Base-by-base conservation (phyloP, 768 basidiomycete species). In the Crassisporium funariophilum region DNA sequence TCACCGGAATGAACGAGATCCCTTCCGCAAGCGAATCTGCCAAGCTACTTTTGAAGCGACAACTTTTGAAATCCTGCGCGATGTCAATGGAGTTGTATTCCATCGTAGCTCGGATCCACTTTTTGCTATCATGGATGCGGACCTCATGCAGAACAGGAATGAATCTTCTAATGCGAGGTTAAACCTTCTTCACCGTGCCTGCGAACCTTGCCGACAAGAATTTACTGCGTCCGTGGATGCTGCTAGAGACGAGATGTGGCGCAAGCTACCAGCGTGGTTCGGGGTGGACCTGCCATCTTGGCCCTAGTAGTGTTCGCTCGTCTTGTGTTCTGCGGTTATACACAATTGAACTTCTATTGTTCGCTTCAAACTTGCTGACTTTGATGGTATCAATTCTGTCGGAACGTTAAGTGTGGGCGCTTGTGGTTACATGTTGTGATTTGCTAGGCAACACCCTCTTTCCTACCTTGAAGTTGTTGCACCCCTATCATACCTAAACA, bases 31-130 rank as follows among this genome's bases (percentile, higher is more conserved):
- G 53, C 78, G 82, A 21, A 65, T 77, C 17, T 89, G 86, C 62
- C 83, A 83, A 63, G 72, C 83, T 16, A 83, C 84, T 2, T 89
- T 87, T 55, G 88, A 88, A 58, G 76, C 78, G 9, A 80, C 86
- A 50, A 85, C 84, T 4, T 88, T 87, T 59, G 82, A 88, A 54
- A 77, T 89, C 36, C 73, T 89, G 46, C 78, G 83, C 39, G 86
- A 88, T 55, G 77, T 85, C 52, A 86, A 86, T 61, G 85, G 84
- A 9, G 75, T 84, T 46, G 71, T 83, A 15, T 77, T 74, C 47
- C 79, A 84, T 53, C 78, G 84, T 35, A 83, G 76, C 54, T 82
- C 80, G 4, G 86, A 89, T 50, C 85, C 86, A 1, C 66, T 89
- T 21, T 86, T 83, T 54, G 82, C 84, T 5, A 85, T 88, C 54